phyloP scores from a whole-genome alignment of 768 basidiomycete genomes.

The Suillus clintonianus region DNA sequence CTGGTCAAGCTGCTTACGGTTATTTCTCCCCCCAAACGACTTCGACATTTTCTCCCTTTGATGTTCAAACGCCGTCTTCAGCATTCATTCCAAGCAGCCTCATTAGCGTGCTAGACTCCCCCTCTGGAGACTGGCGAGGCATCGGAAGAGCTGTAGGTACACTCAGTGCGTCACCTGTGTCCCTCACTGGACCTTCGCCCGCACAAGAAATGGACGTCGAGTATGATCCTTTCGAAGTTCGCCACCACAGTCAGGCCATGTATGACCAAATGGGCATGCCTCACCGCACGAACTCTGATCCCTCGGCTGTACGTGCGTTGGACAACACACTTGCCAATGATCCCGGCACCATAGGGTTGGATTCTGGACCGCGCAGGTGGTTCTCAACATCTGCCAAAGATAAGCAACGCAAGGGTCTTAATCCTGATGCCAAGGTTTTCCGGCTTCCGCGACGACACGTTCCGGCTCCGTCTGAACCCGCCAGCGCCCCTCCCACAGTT shows the following conservation, averaged over 20 bases:
- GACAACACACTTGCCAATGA: slow-evolving; percentile 15
- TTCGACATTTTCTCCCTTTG: slow-evolving; percentile 58
- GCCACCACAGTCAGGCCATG: slow-evolving; percentile 24
- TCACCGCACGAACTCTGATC: slow-evolving; percentile 39
- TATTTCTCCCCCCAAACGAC: slow-evolving; percentile 18
- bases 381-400: slow-evolving; percentile 45
- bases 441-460: slow-evolving; percentile 42
- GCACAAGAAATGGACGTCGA: slow-evolving; percentile 31
- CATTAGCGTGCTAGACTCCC: slow-evolving; percentile 46
- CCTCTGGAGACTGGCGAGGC: slow-evolving; percentile 57
- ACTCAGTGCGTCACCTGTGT: slow-evolving; percentile 44
- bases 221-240: slow-evolving; percentile 51
- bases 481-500: slow-evolving; percentile 9
- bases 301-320: slow-evolving; percentile 18
- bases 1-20: slow-evolving; percentile 14
- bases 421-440: slow-evolving; percentile 87
- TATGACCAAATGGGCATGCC: slow-evolving; percentile 26
- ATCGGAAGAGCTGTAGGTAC: slow-evolving; percentile 14
- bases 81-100: slow-evolving; percentile 59
- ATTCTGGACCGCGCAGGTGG: slow-evolving; percentile 46
- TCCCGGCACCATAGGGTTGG: slow-evolving; percentile 11
- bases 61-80: slow-evolving; percentile 40
- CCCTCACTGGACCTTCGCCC: slow-evolving; percentile 33
- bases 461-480: slow-evolving; percentile 1
- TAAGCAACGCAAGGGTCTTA: slow-evolving; percentile 67